phyloP scores from a whole-genome alignment of 257 asterid species.

The Ilex asprella region DNA sequence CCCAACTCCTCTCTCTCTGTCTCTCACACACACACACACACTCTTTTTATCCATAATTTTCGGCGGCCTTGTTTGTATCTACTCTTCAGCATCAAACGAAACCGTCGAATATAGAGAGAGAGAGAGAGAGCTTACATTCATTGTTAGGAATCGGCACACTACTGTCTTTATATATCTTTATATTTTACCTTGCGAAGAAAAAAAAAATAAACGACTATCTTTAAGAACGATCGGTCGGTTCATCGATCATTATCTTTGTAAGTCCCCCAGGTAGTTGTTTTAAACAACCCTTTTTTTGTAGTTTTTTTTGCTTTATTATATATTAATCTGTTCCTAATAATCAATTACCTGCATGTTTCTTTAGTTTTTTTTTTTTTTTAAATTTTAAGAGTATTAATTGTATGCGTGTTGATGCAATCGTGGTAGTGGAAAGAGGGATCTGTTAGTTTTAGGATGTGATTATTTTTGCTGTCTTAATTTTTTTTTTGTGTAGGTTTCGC shows the following conservation, averaged over 20 bases:
- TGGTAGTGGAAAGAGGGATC: slow-evolving; percentile 28
- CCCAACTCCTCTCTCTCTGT: too few species aligned
- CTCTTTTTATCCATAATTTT: too few species aligned
- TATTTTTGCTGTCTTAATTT: not conserved
- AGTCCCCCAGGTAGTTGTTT: slow-evolving; percentile 17
- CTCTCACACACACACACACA: too few species aligned
- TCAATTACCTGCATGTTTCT: slow-evolving; percentile 6
- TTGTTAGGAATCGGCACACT: too few species aligned
- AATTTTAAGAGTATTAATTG: not conserved
- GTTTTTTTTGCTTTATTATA: slow-evolving; percentile 3
- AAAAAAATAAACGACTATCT: too few species aligned
- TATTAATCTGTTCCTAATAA: slow-evolving; percentile 4
- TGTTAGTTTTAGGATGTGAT: slow-evolving; percentile 1
- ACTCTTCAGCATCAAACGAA: too few species aligned
- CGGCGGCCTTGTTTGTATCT: too few species aligned
- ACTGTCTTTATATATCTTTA: too few species aligned
- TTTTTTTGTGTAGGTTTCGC: not conserved
- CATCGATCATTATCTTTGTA: slow-evolving; percentile 11
- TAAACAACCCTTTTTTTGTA: slow-evolving; percentile 11
- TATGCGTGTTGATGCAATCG: slow-evolving; percentile 9
- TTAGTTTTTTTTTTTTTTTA: not conserved
- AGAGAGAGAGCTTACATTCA: too few species aligned
- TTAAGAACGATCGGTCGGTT: slow-evolving; percentile 22
- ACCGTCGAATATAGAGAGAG: too few species aligned
- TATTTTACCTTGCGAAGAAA: too few species aligned